Base-by-base conservation (phyloP, 139 green algal genomes). In the Picochlorum sp. region DNA sequence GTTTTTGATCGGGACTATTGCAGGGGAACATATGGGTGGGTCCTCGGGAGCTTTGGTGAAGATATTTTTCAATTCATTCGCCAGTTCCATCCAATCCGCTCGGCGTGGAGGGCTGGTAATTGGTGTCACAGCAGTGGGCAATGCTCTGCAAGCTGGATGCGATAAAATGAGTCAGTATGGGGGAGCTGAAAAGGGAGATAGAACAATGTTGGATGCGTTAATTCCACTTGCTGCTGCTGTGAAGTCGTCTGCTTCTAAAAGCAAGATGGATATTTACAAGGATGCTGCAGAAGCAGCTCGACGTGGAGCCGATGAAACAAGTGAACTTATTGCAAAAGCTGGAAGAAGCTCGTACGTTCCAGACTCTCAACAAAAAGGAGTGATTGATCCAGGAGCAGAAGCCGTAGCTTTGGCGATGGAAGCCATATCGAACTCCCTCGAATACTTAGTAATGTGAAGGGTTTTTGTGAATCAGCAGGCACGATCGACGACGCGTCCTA, bases 171-270 rank as follows among this genome's bases (percentile, higher is more conserved):
- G 70, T 59, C 73, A 77, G 54, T 90, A 94, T 59, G 83, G 82
- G 2, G 69, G 82, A 2, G 84, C 84, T 0, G 33, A 49, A 4
- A 30, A 26, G 1, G 85, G 85, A 4, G 69, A 69, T 64, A 68
- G 84, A 30, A 94, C 84, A 12, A 89, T 94, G 82, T 58, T 94
- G 32, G 84, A 92, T 53, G 84, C 85, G 3, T 61, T 94, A 12
- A 18, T 80, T 29, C 83, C 85, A 1, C 16, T 55, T 29, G 20
- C n/a, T 2, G 40, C 41, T 37, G 33, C 2, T 1, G 7, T 13
- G 7, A 14, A 26, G 4, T 32, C 18, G 24, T 7, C 6, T 30
- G 33, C 3, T 5, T 41, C 22, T 39, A 13, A 32, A 12, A 50
- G 37, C 47, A n/a, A 0, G 33, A 36, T 31, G 4, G 47, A 33